A percentile compares a stretch with the other conserved stretches of the same genome.
phyloP scores from a whole-genome alignment of 108 stramenopile genomes.

The Aurantiochytrium sp. region DNA sequence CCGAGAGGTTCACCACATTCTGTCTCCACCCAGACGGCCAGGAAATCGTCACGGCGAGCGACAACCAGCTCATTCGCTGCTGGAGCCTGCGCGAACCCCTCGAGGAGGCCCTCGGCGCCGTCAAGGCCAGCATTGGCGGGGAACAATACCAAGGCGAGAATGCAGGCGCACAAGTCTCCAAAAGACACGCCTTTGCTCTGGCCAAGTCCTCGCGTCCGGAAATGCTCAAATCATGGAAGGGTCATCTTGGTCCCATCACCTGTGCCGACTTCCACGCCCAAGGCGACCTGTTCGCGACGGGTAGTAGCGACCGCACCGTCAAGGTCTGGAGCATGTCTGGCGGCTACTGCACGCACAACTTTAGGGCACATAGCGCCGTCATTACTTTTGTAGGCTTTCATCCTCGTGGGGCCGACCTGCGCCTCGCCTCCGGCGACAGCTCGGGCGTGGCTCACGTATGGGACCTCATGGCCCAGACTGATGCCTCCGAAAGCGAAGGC shows the following conservation, averaged over 20 bases:
- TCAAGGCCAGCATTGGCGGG: background rate
- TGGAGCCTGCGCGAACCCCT: background rate
- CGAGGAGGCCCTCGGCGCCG: background rate
- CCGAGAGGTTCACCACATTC: background rate
- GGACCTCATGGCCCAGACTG: background rate
- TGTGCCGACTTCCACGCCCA: slow-evolving; percentile 85
- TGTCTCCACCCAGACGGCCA: background rate
- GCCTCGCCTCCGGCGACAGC: background rate
- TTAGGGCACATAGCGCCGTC: background rate
- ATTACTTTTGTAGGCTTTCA: background rate
- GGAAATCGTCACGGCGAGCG: background rate
- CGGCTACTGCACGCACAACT: slow-evolving; percentile 15
- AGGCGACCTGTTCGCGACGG: slow-evolving; percentile 78
- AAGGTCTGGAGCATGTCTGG: slow-evolving; percentile 65
- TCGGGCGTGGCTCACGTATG: background rate
- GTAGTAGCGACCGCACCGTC: slow-evolving; percentile 83
- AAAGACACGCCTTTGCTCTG: background rate
- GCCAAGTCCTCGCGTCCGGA: background rate
- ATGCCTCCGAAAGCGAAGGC: background rate
- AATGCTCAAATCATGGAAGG: slow-evolving; percentile 26
- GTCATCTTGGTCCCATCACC: slow-evolving; percentile 88
- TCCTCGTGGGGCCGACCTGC: background rate
- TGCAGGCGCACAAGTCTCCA: background rate
- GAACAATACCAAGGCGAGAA: background rate
- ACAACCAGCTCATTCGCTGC: slow-evolving; percentile 9